phyloP scores from a whole-genome alignment of 2,329 filamentous ascomycete genomes.

The Colletotrichum sansevieriae region DNA sequence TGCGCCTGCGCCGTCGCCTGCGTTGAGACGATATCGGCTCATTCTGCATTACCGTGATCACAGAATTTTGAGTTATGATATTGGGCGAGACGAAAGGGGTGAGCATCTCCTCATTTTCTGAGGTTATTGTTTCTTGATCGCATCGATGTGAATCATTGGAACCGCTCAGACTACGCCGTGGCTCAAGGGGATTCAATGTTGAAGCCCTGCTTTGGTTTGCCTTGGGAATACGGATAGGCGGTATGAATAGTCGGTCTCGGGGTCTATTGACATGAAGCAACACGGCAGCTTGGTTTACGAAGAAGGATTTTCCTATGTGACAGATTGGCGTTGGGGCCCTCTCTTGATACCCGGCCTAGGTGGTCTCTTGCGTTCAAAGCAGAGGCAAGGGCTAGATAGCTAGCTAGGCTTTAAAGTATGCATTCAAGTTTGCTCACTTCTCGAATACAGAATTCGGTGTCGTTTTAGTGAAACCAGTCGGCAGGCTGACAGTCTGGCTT shows the following conservation, averaged over 20 bases:
- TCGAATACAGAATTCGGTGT: no score
- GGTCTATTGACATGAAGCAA: background rate
- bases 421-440: background rate
- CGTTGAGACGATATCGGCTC: slow-evolving; percentile 70
- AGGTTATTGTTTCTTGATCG: background rate
- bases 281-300: background rate
- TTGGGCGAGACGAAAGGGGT: slow-evolving; percentile 59
- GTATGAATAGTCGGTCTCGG: background rate
- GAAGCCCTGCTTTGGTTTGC: no score
- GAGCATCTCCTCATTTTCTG: slow-evolving; percentile 42
- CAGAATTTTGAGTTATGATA: slow-evolving; percentile 77
- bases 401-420: slow-evolving; percentile 29
- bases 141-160: background rate
- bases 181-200: background rate
- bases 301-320: background rate
- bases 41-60: slow-evolving; percentile 81
- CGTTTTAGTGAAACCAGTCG: no score
- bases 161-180: background rate
- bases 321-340: slow-evolving; percentile 22
- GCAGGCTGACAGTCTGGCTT: no score
- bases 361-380: background rate
- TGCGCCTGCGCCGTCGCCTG: slow-evolving; percentile 44
- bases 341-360: slow-evolving; percentile 34
- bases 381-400: slow-evolving; percentile 3
- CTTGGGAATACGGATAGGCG: no score